phyloP scores from a whole-genome alignment of 805 yeast genomes.

The Maudiozyma barnettii region DNA sequence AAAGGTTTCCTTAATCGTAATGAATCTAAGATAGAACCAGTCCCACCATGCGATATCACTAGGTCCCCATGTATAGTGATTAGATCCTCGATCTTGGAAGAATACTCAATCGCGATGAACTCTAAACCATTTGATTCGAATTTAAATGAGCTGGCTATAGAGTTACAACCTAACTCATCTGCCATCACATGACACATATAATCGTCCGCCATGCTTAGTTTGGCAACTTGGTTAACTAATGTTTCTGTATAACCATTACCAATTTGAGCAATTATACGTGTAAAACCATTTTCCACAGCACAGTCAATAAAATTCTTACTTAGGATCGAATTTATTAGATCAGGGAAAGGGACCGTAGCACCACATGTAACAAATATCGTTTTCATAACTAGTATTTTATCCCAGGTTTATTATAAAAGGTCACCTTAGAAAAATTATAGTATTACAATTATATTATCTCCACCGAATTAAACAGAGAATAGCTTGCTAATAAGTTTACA shows the following conservation, averaged over 20 bases:
- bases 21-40: conserved; percentile 84
- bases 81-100: conserved; percentile 8
- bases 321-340: conserved; percentile 41
- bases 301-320: conserved; percentile 27
- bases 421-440: no score
- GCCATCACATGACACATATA: background rate
- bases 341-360: conserved; percentile 76
- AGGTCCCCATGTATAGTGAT: conserved; percentile 34
- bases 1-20: conserved; percentile 47
- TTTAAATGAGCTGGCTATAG: background rate
- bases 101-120: conserved; percentile 9
- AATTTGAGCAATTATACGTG: conserved; percentile 45
- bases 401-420: background rate
- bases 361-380: conserved; percentile 64
- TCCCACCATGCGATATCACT: conserved; percentile 82
- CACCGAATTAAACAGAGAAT: no score
- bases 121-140: conserved; percentile 1
- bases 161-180: background rate
- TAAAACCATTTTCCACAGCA: conserved; percentile 33
- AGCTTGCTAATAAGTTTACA: no score
- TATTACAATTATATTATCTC: no score
- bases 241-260: conserved; percentile 35
- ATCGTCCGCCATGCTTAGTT: background rate
- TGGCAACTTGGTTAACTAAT: conserved; percentile 8
- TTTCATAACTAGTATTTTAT: background rate